Evolutionary conservation across 2,329 filamentous ascomycete genomes (phyloP).

Genomic region (Venturia pyrina): DNA sequence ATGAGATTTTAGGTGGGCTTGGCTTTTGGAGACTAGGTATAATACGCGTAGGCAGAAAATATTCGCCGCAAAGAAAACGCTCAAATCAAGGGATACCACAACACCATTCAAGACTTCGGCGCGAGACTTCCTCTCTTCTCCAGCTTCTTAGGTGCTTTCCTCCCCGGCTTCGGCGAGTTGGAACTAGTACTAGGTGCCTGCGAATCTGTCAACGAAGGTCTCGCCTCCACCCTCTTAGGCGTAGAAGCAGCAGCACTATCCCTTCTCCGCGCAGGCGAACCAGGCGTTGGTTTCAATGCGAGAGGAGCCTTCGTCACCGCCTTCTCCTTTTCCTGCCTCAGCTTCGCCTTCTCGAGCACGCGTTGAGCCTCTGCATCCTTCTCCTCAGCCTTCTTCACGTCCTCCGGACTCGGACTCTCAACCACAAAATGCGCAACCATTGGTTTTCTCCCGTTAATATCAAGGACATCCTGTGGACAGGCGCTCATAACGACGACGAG

Average conservation of each 20-base stretch:
- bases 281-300: background rate
- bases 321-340: slow-evolving; percentile 10
- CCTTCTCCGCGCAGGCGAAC: background rate
- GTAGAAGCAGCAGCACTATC: background rate
- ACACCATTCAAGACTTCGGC: background rate
- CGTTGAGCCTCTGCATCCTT: slow-evolving; percentile 6
- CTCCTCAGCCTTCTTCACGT: slow-evolving; percentile 8
- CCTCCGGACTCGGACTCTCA: slow-evolving; percentile 9
- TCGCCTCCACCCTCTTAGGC: background rate
- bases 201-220: background rate
- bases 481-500: slow-evolving; percentile 38
- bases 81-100: background rate
- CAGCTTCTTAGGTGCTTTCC: slow-evolving; percentile 10
- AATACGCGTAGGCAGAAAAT: background rate
- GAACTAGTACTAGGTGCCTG: background rate
- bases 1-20: background rate
- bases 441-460: slow-evolving; percentile 32
- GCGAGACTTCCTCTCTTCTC: slow-evolving; percentile 11
- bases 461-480: slow-evolving; percentile 35
- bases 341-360: slow-evolving; percentile 6
- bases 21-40: background rate
- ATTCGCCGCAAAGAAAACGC: background rate
- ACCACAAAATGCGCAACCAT: slow-evolving; percentile 36
- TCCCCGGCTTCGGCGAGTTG: slow-evolving; percentile 3
- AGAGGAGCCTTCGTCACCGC: background rate